phyloP scores from a whole-genome alignment of 305 asterid genomes.

The Andrographis paniculata region DNA sequence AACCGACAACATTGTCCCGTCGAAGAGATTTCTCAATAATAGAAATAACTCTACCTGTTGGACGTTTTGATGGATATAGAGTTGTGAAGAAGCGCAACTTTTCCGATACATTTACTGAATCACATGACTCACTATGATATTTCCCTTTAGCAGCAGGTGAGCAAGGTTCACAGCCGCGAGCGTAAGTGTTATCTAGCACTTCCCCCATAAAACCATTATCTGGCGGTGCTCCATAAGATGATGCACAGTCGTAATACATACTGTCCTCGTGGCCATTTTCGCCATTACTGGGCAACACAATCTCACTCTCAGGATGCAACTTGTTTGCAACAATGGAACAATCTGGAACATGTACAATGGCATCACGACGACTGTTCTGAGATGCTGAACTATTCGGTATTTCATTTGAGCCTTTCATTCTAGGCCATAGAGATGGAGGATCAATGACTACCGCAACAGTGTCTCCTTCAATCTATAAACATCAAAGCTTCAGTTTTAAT shows the following conservation, averaged over 20 bases:
- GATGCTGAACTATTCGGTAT: slow-evolving; percentile 24
- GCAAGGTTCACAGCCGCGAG: slow-evolving; percentile 18
- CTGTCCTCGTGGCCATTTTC: slow-evolving; percentile 16
- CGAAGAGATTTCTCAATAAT: slow-evolving; percentile 50
- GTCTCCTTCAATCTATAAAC: slow-evolving; percentile 76
- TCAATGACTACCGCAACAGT: slow-evolving; percentile 66
- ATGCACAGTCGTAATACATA: slow-evolving; percentile 14
- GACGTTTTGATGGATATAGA: slow-evolving; percentile 62
- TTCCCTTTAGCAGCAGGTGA: slow-evolving; percentile 17
- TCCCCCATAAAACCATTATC: slow-evolving; percentile 14
- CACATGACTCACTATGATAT: slow-evolving; percentile 21
- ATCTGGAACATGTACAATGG: slow-evolving; percentile 19
- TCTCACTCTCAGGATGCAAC: slow-evolving; percentile 20
- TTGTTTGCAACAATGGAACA: slow-evolving; percentile 36
- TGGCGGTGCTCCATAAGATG: slow-evolving; percentile 24
- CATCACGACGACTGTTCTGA: slow-evolving; percentile 27
- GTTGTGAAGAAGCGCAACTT: slow-evolving; percentile 33
- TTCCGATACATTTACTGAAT: slow-evolving; percentile 31
- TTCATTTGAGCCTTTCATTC: slow-evolving; percentile 61
- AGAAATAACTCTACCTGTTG: slow-evolving; percentile 80
- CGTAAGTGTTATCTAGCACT: slow-evolving; percentile 23
- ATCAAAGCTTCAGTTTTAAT: too few relatives aligned
- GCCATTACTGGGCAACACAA: slow-evolving; percentile 18
- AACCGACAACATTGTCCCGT: slow-evolving; percentile 58
- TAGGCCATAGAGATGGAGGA: slow-evolving; percentile 65